Conservation (phyloP, 2,329 filamentous ascomycete genomes). For the Trichoderma oligosporum region DNA sequence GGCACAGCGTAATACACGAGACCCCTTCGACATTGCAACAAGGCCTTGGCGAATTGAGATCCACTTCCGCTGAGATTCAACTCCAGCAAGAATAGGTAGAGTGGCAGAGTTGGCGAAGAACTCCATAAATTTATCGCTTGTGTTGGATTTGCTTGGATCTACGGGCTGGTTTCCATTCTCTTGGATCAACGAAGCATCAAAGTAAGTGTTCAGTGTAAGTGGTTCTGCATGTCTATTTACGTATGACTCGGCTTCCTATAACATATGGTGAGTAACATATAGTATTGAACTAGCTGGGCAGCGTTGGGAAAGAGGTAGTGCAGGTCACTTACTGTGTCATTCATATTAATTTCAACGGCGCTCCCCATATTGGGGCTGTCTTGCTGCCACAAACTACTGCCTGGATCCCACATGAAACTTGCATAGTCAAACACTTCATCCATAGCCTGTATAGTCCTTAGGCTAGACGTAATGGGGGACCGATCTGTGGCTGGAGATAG, state of each 20-base stretch:
- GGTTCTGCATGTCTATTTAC: neutral
- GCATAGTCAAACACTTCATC: constrained; percentile 46
- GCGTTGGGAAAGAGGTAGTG: too few species aligned
- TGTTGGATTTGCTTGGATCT: neutral
- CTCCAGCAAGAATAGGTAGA: constrained; percentile 51
- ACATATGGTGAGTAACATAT: neutral
- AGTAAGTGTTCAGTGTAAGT: neutral
- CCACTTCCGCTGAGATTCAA: constrained; percentile 52
- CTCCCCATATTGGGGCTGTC: neutral
- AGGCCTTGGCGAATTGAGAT: constrained; percentile 46
- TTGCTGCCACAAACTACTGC: constrained; percentile 29
- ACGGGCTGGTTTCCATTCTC: neutral
- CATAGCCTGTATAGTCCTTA: constrained; percentile 33
- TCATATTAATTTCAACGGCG: neutral
- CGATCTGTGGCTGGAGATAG: constrained; percentile 30
- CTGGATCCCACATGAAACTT: constrained; percentile 47
- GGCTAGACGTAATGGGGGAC: constrained; percentile 27
- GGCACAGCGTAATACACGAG: constrained; percentile 45
- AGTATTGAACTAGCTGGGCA: too few species aligned
- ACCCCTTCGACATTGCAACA: constrained; percentile 44
- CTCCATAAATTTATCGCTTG: constrained; percentile 38
- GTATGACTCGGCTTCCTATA: neutral
- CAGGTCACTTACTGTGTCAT: constrained; percentile 25
- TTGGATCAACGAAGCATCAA: neutral
- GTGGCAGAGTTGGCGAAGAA: constrained; percentile 47